Base-by-base conservation (phyloP, 345 rosid species). In the Acer yangbiense region DNA sequence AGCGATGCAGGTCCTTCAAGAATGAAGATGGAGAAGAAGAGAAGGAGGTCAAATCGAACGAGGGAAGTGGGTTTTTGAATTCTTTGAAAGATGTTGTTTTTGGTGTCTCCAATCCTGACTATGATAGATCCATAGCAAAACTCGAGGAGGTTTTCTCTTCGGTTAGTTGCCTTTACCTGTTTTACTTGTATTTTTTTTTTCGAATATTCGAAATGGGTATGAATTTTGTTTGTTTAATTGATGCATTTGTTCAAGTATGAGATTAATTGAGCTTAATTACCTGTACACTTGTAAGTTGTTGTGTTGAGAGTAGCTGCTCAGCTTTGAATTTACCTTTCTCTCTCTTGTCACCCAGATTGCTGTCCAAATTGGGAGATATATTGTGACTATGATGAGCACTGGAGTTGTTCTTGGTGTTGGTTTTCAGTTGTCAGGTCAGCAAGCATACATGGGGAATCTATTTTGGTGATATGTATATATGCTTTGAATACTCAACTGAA, bases 381-480 rank as follows among this genome's bases (percentile, higher is more conserved):
- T 95, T 21, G 93, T 95, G 76, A 95, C 98, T 12, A 93, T 93
- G 97, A 90, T 90, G 89, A 88, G 97, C 85, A 95, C 98, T 27
- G 98, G 98, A 72, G 98, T 89, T 67, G 84, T 95, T 60, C 98
- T 93, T 69, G 86, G 83, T 7, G 82, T 89, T 71, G 99, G 98
- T 44, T 93, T 93, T 88, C 97, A 90, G 81, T 73, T 92, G 82
- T 91, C 99, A 86, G 99, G 99, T 91, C 77, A 84, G 89, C 69
- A 41, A 84, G 88, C 69, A 41, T 64, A 21, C 48, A 2, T 67
- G 71, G 69, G 16, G 23, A 18, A 57, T 72, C 25, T 73, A 14
- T 11, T 9, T 17, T 74, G 23, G 52, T 20, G 70, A 79, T 46
- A 48, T 35, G 39, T 46, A 48, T 46, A 48, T 60, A 21, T 20